These are phyloP conservation scores for Pyricularia grisea DNA, from an alignment of 2,329 filamentous ascomycete genomes.

Conservation along the genomic window DNA sequence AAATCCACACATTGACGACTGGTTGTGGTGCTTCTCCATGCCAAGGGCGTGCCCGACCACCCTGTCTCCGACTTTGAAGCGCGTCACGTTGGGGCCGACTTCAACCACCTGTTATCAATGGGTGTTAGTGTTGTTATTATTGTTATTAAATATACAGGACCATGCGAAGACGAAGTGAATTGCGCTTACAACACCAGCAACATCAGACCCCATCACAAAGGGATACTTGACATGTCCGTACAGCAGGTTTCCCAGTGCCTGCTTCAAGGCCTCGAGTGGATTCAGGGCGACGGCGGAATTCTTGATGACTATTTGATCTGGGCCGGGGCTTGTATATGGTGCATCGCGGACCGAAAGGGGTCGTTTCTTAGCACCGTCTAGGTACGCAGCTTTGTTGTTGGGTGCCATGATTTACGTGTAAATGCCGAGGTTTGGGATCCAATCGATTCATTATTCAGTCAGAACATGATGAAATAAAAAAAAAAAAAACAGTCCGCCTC, in stretches of 20 bases:
- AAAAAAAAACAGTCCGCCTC: background rate
- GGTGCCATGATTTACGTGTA: background rate
- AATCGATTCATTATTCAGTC: too few species aligned
- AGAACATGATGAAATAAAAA: background rate
- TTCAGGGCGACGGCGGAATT: conserved; percentile 23
- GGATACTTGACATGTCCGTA: conserved; percentile 22
- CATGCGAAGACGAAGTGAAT: background rate
- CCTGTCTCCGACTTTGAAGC: conserved; percentile 1
- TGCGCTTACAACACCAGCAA: conserved; percentile 22
- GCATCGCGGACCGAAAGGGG: background rate
- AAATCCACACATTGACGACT: conserved; percentile 11
- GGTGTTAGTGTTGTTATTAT: background rate
- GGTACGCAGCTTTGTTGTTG: background rate
- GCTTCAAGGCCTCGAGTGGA: conserved; percentile 20
- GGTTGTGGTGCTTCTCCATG: conserved; percentile 4
- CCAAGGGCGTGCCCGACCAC: background rate
- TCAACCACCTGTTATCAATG: background rate
- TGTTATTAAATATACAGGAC: too few species aligned
- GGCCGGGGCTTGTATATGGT: background rate
- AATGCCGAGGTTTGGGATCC: background rate
- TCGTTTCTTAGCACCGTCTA: background rate
- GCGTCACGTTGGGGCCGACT: background rate
- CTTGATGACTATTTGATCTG: conserved; percentile 16
- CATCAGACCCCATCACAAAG: conserved; percentile 21
- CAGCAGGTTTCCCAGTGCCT: conserved; percentile 16